Base-by-base conservation (phyloP, 371 early-diverging fungal species). In the Dinochytrium kinnereticum region DNA sequence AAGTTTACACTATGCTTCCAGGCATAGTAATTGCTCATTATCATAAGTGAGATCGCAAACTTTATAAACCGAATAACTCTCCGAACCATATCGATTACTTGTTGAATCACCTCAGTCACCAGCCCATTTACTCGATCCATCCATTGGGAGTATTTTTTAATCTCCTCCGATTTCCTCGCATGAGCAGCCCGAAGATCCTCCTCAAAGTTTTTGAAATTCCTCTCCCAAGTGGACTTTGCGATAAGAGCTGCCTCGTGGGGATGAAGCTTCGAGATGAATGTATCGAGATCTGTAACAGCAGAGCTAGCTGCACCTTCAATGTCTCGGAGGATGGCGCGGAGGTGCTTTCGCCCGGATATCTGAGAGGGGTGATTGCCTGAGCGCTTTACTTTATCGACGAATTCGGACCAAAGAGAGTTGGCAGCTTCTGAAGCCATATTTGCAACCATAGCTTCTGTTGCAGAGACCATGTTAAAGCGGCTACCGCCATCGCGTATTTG, bases 381-480 rank as follows among this genome's bases (percentile, higher is more conserved):
- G 38, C 73, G 68, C 38, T 79, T 79, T n/a, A 82, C 78, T 50
- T 79, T 80, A 57, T 53, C 75, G 34, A 82, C 69, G 49, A 85
- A 82, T 26, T 78, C 80, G 31, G 77, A 59, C 85, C 85, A 85
- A 26, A 83, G 80, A 1, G 83, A 79, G 73, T 80, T 83, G 55
- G 85, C 83, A 7, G 85, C 85, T 71, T 85, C 85, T 1, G 82
- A 67, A 33, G 85, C 85, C 85, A 85, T 85, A 76, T 85, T 85
- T 64, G 78, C 70, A 17, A 85, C 85, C 19, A 85, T 73, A 30
- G 83, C 82, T 73, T 85, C 85, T 30, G 85, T 85, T 0, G 83
- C 85, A 15, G 82, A 70, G 49, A 83, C 78, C 85, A 85, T 85
- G 77, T 85, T 83, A 81, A 81, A 85, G 33, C 84, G 79, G 79